Evolutionary conservation across 1,284 basidiomycete species (phyloP).

Genomic region (Leucoagaricus sp.): DNA sequence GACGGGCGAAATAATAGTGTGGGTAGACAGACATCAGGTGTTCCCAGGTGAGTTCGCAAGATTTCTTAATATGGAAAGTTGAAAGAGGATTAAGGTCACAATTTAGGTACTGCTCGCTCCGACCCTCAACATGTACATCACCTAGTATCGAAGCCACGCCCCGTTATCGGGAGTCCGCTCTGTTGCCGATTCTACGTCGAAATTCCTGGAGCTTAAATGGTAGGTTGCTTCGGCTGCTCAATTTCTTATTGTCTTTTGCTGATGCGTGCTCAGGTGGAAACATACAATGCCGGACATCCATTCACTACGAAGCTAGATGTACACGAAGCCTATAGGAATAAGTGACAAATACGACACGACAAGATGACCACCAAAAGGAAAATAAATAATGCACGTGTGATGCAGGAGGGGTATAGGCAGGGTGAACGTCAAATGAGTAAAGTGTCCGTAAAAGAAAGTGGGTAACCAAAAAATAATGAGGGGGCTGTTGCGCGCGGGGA

Average conservation of each 20-base stretch:
- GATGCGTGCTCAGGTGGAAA: constrained; percentile 4
- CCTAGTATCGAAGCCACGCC: constrained; percentile 8
- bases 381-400: constrained; percentile 11
- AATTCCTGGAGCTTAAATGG: constrained; percentile 18
- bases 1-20: constrained; percentile 5
- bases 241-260: constrained; percentile 25
- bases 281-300: constrained; percentile 22
- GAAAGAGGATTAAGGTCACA: constrained; percentile 6
- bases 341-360: constrained; percentile 20
- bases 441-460: constrained; percentile 8
- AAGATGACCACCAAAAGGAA: constrained; percentile 25
- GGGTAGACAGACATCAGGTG: not conserved
- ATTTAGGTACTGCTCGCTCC: constrained; percentile 4
- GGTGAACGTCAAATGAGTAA: constrained; percentile 10
- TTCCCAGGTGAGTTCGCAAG: not conserved
- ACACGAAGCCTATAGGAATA: constrained; percentile 25
- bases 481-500: constrained; percentile 9
- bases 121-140: constrained; percentile 14
- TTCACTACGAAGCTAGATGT: constrained; percentile 14
- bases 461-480: constrained; percentile 4
- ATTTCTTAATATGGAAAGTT: constrained; percentile 7
- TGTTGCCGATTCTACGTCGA: constrained; percentile 22
- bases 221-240: constrained; percentile 19
- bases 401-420: constrained; percentile 13
- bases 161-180: constrained; percentile 19